Base-by-base conservation (phyloP, 2,329 filamentous ascomycete species). In the Pyrenophora graminea region DNA sequence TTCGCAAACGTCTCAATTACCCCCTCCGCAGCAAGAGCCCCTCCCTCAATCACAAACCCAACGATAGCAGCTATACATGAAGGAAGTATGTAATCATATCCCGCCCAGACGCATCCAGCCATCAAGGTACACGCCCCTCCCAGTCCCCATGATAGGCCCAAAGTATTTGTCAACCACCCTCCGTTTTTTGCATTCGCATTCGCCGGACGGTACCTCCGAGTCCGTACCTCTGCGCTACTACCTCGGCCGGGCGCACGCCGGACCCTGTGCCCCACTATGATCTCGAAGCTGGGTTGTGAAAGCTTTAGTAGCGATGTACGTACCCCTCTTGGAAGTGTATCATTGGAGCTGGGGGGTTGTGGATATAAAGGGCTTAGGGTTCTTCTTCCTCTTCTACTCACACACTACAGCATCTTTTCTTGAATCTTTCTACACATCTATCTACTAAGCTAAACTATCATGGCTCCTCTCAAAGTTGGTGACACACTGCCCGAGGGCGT, bases 401-500 rank as follows among this genome's bases (percentile, higher is more conserved):
- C 9, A 15, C 30, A 21, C 7, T 13, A 34, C 9, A 45, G 15
- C 9, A 13, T 39, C 17, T 9, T 17, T 21, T 39, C 25, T 45
- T 19, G 15, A 18, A 25, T 10, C 15, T 15, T 15, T 31, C 18
- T 25, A 43, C 32, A 12, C 43, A 39, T 33, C 13, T 38, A 25
- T 8, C 15, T 15, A 15, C 15, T 15, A 12, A 23, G 21, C 7
- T 27, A 4, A 37, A 52, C 44, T 55, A 66, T 45, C 8, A 85
- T 85, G 83, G 74, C 87, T 78, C 82, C 82, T 74, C 83, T 94
- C 76, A 86, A 92, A 74, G 82, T 83, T 72, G 92, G 92, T 71
- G 90, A 96, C 75, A 79, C 80, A 73, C 93, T 97, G 82, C 92
- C 92, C 63, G 79, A 85, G 64, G 88, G 83, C 65, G 87, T 96